Evolutionary conservation across 805 yeast genomes (phyloP), one percentile per base, ranked within the genome.

Genomic region (Blastobotrys peoriensis): DNA sequence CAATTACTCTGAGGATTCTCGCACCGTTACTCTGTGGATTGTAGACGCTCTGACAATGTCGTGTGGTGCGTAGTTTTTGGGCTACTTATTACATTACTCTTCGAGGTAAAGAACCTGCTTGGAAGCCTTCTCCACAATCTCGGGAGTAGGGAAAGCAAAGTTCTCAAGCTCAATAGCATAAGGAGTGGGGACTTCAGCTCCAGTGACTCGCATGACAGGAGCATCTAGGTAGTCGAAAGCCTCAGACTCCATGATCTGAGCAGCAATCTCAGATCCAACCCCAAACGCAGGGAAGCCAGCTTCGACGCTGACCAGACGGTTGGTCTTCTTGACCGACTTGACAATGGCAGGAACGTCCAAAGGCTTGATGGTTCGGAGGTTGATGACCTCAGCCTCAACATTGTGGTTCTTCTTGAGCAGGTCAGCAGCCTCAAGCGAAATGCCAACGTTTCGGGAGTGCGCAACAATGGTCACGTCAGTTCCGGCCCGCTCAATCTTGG

Each of bases 121-220:
- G 49, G 65, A 66, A 34, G 71, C 97, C 76, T 88, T 83, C 63
- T 85, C 78, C 59, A 93, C 85, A 54, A 88, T 79, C 62, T 86
- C 91, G 45, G 86, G 76, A 67, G 89, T 96, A 69, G 99, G 99
- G 96, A 93, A 93, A 45, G 98, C 96, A 65, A 93, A 86, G 73
- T 85, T 94, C 79, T 93, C 99, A 65, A 93, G 78, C 72, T 83
- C 89, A 69, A 81, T 79, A 59, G 96, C 96, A 66, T 93, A 93
- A 54, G 99, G 99, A 57, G 98, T 93, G 69, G 99, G 99, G 25
- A 89, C 97, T 74, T 93, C 99, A 65, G 98, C 95, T 68, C 98
- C 98, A 48, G 98, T 93, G 61, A 89, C 91, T 77, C 99, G 87
- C 74, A 83, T 95, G 56, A 93, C 86, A 59, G 99, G 99, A 50